phyloP scores from a whole-genome alignment of 495 filamentous ascomycete genomes.

The Xylaria intraflava region DNA sequence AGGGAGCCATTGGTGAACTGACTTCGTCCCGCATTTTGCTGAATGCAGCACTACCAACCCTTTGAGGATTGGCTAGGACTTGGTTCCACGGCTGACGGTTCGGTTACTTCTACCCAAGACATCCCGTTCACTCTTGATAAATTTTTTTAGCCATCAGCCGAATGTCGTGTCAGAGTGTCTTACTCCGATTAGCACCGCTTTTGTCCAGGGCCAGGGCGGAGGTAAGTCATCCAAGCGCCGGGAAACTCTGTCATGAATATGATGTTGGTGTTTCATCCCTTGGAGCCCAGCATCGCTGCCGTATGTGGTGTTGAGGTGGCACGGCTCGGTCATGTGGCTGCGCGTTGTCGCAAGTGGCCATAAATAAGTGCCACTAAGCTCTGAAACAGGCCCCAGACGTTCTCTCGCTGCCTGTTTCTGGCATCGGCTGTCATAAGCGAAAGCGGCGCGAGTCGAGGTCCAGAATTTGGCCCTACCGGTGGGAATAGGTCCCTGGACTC shows the following conservation, averaged over 20 bases:
- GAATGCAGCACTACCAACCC: background rate
- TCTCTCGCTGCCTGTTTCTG: background rate
- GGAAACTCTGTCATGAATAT: background rate
- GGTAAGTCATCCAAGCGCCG: background rate
- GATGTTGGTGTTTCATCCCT: background rate
- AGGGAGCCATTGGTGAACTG: background rate
- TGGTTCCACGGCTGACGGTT: background rate
- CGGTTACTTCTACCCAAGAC: background rate
- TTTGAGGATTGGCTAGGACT: background rate
- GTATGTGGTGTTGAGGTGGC: background rate
- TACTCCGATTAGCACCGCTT: background rate
- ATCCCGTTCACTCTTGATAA: background rate
- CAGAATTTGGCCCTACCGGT: no score
- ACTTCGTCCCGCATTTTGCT: background rate
- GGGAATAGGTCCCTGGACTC: no score
- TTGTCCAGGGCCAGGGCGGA: background rate
- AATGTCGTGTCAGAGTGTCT: background rate
- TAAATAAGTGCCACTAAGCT: background rate
- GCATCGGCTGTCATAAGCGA: background rate
- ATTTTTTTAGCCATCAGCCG: background rate
- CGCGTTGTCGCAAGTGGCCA: background rate
- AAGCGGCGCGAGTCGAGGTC: no score
- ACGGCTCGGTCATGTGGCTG: background rate
- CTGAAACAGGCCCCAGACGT: background rate
- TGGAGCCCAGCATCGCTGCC: background rate